Conservation (phyloP, 345 rosid species). For the Moricandia moricandioides region DNA sequence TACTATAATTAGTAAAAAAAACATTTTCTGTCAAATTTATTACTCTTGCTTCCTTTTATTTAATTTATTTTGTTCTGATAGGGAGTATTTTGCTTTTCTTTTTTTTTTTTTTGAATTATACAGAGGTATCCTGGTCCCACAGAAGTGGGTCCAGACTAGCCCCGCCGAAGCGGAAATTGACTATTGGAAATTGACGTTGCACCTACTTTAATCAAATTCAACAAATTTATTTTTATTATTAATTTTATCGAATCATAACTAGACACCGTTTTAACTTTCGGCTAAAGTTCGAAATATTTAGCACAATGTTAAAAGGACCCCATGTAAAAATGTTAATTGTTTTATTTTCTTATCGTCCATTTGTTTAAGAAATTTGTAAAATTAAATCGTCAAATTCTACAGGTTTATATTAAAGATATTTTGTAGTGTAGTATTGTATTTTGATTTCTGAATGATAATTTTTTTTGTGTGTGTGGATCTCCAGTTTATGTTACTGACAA, state of each 20-base stretch:
- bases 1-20: slow-evolving; percentile 21
- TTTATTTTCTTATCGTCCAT: background rate
- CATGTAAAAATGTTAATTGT: background rate
- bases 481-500: background rate
- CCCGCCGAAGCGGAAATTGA: no score
- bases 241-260: background rate
- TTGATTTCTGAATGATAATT: background rate
- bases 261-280: slow-evolving; percentile 10
- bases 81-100: background rate
- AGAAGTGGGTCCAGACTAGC: no score
- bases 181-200: slow-evolving; percentile 20
- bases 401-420: background rate
- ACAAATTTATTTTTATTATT: background rate
- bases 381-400: background rate
- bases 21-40: slow-evolving; percentile 13
- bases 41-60: slow-evolving; percentile 18
- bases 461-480: background rate
- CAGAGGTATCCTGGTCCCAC: no score
- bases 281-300: background rate
- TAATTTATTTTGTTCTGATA: background rate
- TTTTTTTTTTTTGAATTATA: no score
- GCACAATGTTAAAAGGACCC: background rate
- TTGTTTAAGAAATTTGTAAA: background rate
- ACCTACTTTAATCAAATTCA: slow-evolving; percentile 11
- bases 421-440: background rate